These are phyloP conservation scores for Puccinellia tenuiflora DNA, from an alignment of 176 grass and related monocot genomes.

Conservation along the genomic window DNA sequence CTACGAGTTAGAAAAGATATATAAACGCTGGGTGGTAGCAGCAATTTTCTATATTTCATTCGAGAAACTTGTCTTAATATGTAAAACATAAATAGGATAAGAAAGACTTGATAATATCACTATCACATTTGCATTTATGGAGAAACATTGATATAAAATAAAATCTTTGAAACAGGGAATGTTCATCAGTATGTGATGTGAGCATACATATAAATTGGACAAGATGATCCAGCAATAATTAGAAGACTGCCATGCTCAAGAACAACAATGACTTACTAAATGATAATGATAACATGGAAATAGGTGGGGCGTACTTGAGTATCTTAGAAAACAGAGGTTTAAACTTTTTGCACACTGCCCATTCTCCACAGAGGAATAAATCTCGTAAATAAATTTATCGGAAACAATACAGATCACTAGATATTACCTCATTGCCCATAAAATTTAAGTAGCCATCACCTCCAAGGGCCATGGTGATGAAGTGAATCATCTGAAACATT, in stretches of 20 bases:
- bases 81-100: slow-evolving; percentile 20
- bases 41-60: not conserved
- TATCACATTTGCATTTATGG: not conserved
- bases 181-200: not conserved
- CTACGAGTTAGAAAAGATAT: not conserved
- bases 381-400: not conserved
- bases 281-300: not conserved
- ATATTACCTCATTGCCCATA: slow-evolving; percentile 93
- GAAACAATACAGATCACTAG: not conserved
- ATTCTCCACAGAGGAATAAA: not conserved
- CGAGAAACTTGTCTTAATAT: not conserved
- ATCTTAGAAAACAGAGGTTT: slow-evolving; percentile 17
- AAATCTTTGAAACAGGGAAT: not conserved
- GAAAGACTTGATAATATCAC: not conserved
- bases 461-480: slow-evolving; percentile 89
- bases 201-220: not conserved
- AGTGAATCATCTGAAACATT: slow-evolving; percentile 91
- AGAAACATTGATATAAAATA: not conserved
- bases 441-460: slow-evolving; percentile 99
- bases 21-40: not conserved
- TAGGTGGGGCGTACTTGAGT: not conserved
- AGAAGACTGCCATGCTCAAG: not conserved
- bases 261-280: not conserved
- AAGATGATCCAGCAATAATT: slow-evolving; percentile 8
- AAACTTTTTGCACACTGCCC: not conserved